These are phyloP conservation scores for Xylaria sp. DNA, from an alignment of 495 filamentous ascomycete genomes.

Conservation along the genomic window DNA sequence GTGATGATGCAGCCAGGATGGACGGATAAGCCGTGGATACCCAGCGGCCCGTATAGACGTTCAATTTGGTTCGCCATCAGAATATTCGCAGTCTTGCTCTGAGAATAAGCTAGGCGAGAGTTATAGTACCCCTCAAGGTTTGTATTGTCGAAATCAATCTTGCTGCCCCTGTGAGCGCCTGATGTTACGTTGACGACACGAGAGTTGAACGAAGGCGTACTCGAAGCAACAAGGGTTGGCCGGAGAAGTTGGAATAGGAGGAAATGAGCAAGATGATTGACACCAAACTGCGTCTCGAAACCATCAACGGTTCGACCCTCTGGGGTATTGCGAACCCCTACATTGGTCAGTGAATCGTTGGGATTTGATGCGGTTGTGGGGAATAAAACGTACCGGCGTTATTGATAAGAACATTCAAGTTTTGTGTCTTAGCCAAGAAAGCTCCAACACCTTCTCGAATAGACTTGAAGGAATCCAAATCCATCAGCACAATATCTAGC, in stretches of 20 bases:
- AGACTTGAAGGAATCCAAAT: slow-evolving; percentile 37
- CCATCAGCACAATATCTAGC: slow-evolving; percentile 45
- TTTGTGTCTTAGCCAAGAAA: slow-evolving; percentile 25
- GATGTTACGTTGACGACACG: slow-evolving; percentile 43
- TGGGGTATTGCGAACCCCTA: slow-evolving; percentile 28
- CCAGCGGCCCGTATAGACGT: slow-evolving; percentile 27
- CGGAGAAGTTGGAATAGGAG: slow-evolving; percentile 58
- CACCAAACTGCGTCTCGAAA: slow-evolving; percentile 57
- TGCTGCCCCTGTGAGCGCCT: slow-evolving; percentile 46
- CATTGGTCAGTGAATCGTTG: not conserved
- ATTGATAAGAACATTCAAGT: slow-evolving; percentile 37
- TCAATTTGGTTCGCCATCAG: slow-evolving; percentile 36
- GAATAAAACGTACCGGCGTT: slow-evolving; percentile 38
- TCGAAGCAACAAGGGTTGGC: slow-evolving; percentile 45
- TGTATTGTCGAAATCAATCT: slow-evolving; percentile 50
- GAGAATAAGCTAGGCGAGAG: slow-evolving; percentile 51
- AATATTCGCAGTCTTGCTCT: slow-evolving; percentile 60
- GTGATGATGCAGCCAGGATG: slow-evolving; percentile 37
- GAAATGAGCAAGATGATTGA: slow-evolving; percentile 61
- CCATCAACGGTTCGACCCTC: slow-evolving; percentile 48
- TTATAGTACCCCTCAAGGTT: slow-evolving; percentile 45
- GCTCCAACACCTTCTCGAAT: slow-evolving; percentile 32
- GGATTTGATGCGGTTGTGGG: not conserved
- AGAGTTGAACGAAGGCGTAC: slow-evolving; percentile 36
- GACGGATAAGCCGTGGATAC: slow-evolving; percentile 30